Percentiles rank a stretch among this genome's conserved stretches.
These are phyloP conservation scores for Nemania serpens DNA, from an alignment of 2,329 filamentous ascomycete genomes.

Conservation along the genomic window DNA sequence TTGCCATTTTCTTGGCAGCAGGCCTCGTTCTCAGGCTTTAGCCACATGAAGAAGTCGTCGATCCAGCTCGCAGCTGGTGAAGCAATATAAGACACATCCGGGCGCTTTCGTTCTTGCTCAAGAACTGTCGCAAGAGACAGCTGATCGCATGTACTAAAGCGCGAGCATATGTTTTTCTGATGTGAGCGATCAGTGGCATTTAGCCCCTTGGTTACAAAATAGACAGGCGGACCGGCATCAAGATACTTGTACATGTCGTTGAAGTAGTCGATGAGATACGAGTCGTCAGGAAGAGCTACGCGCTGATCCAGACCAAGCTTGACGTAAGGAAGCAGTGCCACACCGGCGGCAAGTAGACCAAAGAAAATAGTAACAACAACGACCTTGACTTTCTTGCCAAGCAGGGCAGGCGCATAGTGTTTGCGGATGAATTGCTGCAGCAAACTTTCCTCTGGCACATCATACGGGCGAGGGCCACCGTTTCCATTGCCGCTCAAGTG, in stretches of 20 bases:
- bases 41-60: conserved; percentile 94
- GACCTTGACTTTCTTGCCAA: conserved; percentile 80
- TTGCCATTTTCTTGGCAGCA: conserved; percentile 73
- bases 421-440: conserved; percentile 90
- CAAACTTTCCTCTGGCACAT: conserved; percentile 79
- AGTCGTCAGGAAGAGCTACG: conserved; percentile 90
- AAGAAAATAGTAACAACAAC: conserved; percentile 80
- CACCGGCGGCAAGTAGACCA: conserved; percentile 80
- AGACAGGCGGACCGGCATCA: conserved; percentile 88
- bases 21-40: conserved; percentile 81
- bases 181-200: conserved; percentile 76
- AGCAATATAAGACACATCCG: conserved; percentile 84
- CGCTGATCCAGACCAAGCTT: conserved; percentile 90
- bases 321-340: conserved; percentile 84
- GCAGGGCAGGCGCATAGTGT: conserved; percentile 79
- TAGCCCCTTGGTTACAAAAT: conserved; percentile 85
- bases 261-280: conserved; percentile 95
- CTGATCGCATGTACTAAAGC: conserved; percentile 85
- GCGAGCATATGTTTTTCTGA: conserved; percentile 86
- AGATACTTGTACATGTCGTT: conserved; percentile 95
- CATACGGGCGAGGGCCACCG: conserved; percentile 64
- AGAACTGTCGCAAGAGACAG: conserved; percentile 86
- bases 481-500: conserved; percentile 69
- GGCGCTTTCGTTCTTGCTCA: conserved; percentile 90
- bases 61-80: conserved; percentile 93